Conservation (phyloP, 352 stramenopile genomes). For the Globisporangium spinosum region DNA sequence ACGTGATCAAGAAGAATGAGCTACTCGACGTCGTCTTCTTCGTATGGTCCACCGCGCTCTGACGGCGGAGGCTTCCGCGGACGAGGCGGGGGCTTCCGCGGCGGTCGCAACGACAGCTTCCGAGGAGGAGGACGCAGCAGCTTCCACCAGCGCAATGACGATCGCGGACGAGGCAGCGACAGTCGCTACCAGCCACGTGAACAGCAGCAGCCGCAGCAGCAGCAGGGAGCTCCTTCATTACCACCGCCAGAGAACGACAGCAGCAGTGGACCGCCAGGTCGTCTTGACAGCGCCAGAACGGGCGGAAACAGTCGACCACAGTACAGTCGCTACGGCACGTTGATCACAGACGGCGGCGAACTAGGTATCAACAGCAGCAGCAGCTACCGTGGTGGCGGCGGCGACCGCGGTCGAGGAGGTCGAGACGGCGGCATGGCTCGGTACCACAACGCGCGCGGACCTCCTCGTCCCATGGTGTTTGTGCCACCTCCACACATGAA, state of each 20-base stretch:
- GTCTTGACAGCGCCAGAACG: background rate
- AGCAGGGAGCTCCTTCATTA: constrained; percentile 1
- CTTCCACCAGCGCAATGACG: constrained; percentile 1
- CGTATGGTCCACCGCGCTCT: background rate
- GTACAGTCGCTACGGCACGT: constrained; percentile 14
- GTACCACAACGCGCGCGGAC: background rate
- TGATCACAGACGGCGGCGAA: background rate
- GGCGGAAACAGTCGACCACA: constrained; percentile 7
- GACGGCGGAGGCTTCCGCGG: background rate
- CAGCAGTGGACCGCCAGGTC: constrained; percentile 1
- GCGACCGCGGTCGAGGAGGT: constrained; percentile 1
- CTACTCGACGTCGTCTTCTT: background rate
- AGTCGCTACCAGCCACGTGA: background rate
- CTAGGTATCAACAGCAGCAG: background rate
- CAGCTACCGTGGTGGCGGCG: constrained; percentile 1
- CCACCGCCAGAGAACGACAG: constrained; percentile 3
- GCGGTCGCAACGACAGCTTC: constrained; percentile 8
- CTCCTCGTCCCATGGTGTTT: constrained; percentile 3
- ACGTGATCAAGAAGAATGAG: constrained; percentile 8
- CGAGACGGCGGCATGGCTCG: background rate
- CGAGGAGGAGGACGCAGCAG: background rate
- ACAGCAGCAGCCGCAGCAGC: background rate
- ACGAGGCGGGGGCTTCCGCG: constrained; percentile 1
- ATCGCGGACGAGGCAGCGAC: background rate
- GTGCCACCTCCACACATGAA: background rate